Conservation (phyloP, 352 stramenopile species). For the Halophytophthora batemanensis region DNA sequence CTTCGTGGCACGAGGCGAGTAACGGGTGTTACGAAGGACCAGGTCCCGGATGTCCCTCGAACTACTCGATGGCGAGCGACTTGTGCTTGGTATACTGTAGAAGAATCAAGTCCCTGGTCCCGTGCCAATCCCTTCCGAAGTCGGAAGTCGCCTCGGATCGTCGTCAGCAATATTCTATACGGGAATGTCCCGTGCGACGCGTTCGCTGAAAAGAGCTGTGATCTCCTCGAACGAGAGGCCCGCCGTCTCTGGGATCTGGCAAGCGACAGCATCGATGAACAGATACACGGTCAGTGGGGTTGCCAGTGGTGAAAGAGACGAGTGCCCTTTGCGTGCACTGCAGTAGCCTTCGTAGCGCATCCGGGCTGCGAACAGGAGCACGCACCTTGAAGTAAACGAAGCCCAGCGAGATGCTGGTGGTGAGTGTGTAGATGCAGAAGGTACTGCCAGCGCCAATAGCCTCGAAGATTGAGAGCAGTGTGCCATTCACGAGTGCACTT, state of each 20-base stretch:
- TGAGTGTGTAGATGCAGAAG: slow-evolving; percentile 52
- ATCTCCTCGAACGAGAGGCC: slow-evolving; percentile 70
- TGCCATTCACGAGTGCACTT: slow-evolving; percentile 68
- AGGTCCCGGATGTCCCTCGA: too few relatives aligned
- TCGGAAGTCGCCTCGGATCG: too few relatives aligned
- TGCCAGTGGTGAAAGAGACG: too few relatives aligned
- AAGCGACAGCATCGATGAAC: not conserved
- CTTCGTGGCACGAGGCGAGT: too few relatives aligned
- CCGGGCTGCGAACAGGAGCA: not conserved
- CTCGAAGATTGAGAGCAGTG: slow-evolving; percentile 56
- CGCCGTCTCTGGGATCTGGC: slow-evolving; percentile 59
- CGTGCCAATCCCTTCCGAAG: too few relatives aligned
- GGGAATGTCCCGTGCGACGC: slow-evolving; percentile 12
- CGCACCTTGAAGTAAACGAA: slow-evolving; percentile 59
- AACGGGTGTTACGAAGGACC: too few relatives aligned
- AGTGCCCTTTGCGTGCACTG: too few relatives aligned
- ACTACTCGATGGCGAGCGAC: too few relatives aligned
- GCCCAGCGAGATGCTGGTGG: slow-evolving; percentile 38
- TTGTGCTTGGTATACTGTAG: too few relatives aligned
- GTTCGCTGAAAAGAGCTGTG: slow-evolving; percentile 38
- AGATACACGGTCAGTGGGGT: too few relatives aligned
- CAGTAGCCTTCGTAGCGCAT: not conserved
- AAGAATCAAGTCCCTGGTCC: too few relatives aligned
- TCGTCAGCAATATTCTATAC: slow-evolving; percentile 3
- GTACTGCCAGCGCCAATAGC: slow-evolving; percentile 40